These are phyloP conservation scores for Aspergillus intermedius DNA, from an alignment of 2,329 filamentous ascomycete species.

Conservation along the genomic window DNA sequence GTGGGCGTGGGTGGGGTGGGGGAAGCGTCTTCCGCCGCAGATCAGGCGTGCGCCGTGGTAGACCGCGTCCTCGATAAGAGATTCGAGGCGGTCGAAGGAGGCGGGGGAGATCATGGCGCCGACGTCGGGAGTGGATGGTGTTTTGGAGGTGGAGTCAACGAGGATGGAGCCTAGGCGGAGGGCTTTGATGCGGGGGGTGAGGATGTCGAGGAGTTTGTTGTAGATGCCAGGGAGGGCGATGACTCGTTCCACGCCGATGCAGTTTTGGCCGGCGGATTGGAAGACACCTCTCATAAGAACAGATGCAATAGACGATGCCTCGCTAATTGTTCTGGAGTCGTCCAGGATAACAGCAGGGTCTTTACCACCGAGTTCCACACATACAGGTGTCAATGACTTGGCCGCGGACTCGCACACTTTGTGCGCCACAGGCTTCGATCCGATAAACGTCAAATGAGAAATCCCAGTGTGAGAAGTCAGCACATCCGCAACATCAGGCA, in stretches of 20 bases:
- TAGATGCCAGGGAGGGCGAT: slow-evolving; percentile 75
- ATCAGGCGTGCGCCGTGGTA: slow-evolving; percentile 71
- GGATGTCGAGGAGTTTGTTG: slow-evolving; percentile 60
- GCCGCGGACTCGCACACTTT: slow-evolving; percentile 82
- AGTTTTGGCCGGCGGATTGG: slow-evolving; percentile 94
- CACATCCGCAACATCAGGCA: slow-evolving; percentile 73
- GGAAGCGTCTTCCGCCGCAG: slow-evolving; percentile 65
- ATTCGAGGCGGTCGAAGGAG: slow-evolving; percentile 69
- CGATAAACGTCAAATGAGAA: slow-evolving; percentile 91
- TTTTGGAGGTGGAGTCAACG: slow-evolving; percentile 35
- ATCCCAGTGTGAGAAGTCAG: slow-evolving; percentile 80
- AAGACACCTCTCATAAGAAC: slow-evolving; percentile 89
- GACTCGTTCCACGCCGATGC: slow-evolving; percentile 92
- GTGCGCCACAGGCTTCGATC: slow-evolving; percentile 78
- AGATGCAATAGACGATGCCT: slow-evolving; percentile 66
- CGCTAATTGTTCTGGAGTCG: slow-evolving; percentile 53
- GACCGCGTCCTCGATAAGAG: slow-evolving; percentile 70
- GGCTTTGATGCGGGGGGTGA: slow-evolving; percentile 66
- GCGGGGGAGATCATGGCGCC: slow-evolving; percentile 82
- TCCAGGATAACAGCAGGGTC: slow-evolving; percentile 88
- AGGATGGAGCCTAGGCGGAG: slow-evolving; percentile 70
- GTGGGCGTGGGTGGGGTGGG: slow-evolving; percentile 64
- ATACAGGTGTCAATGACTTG: slow-evolving; percentile 76
- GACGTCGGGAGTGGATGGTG: slow-evolving; percentile 54
- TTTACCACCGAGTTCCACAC: slow-evolving; percentile 90